Conservation (phyloP, 2,329 filamentous ascomycete species). For the Cryoendolithus antarcticus region DNA sequence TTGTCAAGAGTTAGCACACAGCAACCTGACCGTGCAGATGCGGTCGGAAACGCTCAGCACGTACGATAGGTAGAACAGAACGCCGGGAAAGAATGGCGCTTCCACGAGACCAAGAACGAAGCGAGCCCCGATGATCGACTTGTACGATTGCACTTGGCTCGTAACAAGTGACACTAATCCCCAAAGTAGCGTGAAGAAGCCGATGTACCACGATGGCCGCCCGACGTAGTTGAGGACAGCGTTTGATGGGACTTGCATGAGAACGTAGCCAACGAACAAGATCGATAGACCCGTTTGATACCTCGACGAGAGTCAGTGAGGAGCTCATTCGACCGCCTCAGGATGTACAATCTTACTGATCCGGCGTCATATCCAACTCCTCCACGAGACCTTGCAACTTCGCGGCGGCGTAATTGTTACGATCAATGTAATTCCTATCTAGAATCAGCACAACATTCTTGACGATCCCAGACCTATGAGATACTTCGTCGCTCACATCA, state of each 20-base stretch:
- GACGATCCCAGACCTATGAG: too few species aligned
- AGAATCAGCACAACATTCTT: neutral
- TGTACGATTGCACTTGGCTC: constrained; percentile 22
- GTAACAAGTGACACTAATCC: constrained; percentile 23
- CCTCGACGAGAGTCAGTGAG: too few species aligned
- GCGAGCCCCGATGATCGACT: constrained; percentile 24
- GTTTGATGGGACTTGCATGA: constrained; percentile 27
- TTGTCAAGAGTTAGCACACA: too few species aligned
- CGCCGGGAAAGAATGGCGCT: constrained; percentile 33
- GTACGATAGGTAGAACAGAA: constrained; percentile 33
- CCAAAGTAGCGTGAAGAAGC: constrained; percentile 23
- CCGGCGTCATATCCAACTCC: constrained; percentile 44
- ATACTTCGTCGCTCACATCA: constrained; percentile 20
- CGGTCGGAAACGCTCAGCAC: too few species aligned
- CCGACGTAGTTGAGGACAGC: constrained; percentile 25
- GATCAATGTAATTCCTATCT: constrained; percentile 22
- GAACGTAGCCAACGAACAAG: constrained; percentile 29
- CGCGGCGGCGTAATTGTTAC: constrained; percentile 53
- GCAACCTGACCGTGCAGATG: too few species aligned
- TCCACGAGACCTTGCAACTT: constrained; percentile 51
- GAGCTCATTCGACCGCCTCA: too few species aligned
- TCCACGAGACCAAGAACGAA: constrained; percentile 32
- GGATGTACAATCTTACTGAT: too few species aligned
- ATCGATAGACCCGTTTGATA: constrained; percentile 35
- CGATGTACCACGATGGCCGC: constrained; percentile 20